phyloP scores from a whole-genome alignment of 179 eudicot genomes.

The Silene vulgaris region DNA sequence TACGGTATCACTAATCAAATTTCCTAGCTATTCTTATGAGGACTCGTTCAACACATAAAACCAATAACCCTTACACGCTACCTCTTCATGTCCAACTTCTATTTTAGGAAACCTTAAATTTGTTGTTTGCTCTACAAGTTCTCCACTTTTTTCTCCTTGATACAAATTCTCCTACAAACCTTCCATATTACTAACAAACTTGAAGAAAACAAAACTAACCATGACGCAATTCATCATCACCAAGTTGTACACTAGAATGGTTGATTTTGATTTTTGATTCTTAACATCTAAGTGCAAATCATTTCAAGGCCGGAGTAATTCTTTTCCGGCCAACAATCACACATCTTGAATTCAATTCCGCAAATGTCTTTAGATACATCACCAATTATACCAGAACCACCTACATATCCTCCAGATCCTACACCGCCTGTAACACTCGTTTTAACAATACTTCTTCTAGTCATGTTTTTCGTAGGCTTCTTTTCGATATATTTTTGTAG shows the following conservation, averaged over 20 bases:
- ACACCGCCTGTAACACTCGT: conserved; percentile 50
- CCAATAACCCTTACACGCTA: conserved; percentile 17
- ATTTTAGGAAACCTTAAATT: conserved; percentile 23
- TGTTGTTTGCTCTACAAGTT: conserved; percentile 24
- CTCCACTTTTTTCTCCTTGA: conserved; percentile 29
- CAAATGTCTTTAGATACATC: conserved; percentile 36
- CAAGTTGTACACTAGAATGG: conserved; percentile 6
- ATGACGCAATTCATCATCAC: conserved; percentile 2
- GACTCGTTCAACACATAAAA: conserved; percentile 11
- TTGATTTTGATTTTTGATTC: neutral
- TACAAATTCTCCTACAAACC: neutral
- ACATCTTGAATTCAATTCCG: neutral
- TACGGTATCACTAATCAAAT: neutral
- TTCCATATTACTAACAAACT: conserved; percentile 13
- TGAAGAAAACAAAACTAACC: neutral
- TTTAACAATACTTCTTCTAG: conserved; percentile 45
- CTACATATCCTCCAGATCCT: conserved; percentile 20
- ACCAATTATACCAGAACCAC: conserved; percentile 20
- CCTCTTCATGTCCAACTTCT: conserved; percentile 15
- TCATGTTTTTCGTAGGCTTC: conserved; percentile 50
- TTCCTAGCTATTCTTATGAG: conserved; percentile 24
- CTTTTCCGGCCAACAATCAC: conserved; percentile 29
- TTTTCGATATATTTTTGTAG: conserved; percentile 60
- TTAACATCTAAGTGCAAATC: neutral
- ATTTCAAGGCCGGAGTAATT: conserved; percentile 25